A percentile compares a stretch with the other conserved stretches of the same genome.
These are phyloP conservation scores for Ambrosia artemisiifolia DNA, from an alignment of 129 eudicot species.

Conservation along the genomic window DNA sequence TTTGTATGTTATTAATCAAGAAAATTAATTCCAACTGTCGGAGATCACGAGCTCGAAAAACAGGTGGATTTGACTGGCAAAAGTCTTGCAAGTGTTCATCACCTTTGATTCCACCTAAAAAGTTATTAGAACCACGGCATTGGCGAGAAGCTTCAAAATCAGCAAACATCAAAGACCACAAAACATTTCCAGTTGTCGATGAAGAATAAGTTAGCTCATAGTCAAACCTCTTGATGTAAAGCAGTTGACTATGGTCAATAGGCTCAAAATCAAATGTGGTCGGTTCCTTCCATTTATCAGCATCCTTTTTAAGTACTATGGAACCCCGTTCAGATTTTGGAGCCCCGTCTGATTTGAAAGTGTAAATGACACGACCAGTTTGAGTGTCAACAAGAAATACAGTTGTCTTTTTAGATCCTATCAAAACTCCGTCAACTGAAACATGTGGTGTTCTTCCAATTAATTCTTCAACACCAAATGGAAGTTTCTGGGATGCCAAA, in stretches of 20 bases:
- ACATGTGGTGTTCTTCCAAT: constrained; percentile 56
- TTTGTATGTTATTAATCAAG: constrained; percentile 22
- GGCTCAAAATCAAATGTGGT: constrained; percentile 30
- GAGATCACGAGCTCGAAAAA: constrained; percentile 63
- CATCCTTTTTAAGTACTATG: constrained; percentile 37
- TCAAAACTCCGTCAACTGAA: constrained; percentile 57
- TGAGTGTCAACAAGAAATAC: constrained; percentile 71
- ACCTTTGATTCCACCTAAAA: constrained; percentile 33
- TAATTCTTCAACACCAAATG: constrained; percentile 61
- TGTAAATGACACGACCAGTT: constrained; percentile 58
- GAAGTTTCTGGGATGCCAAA: constrained; percentile 47
- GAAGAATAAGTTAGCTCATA: constrained; percentile 61
- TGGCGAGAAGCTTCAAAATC: constrained; percentile 71
- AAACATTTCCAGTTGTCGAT: constrained; percentile 46
- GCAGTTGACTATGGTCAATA: constrained; percentile 42
- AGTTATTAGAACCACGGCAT: constrained; percentile 47
- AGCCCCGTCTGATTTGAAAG: constrained; percentile 61
- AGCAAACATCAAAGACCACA: constrained; percentile 71
- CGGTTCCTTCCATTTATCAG: constrained; percentile 35
- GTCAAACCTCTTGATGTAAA: constrained; percentile 73
- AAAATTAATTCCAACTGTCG: constrained; percentile 44
- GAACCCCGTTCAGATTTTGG: constrained; percentile 37
- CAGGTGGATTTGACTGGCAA: constrained; percentile 49
- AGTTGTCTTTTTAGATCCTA: constrained; percentile 73
- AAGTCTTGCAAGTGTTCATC: constrained; percentile 29